phyloP scores from a whole-genome alignment of 441 rosid species.

The Eruca vesicaria region DNA sequence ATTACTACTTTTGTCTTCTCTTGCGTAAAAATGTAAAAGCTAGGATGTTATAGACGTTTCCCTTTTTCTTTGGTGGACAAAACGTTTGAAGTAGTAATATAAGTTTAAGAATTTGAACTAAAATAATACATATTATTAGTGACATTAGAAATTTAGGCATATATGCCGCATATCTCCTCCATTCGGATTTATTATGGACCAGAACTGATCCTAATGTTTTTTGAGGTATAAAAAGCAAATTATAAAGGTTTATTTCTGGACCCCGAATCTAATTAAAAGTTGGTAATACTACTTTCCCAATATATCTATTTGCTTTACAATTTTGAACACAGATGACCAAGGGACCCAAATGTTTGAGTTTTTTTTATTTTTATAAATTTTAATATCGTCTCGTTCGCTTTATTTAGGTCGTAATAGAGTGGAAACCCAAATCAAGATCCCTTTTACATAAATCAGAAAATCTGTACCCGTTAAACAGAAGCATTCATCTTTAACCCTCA shows the following conservation, averaged over 20 bases:
- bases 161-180: no score
- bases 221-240: not conserved
- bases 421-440: not conserved
- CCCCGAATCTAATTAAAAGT: not conserved
- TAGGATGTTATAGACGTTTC: slow-evolving; percentile 9
- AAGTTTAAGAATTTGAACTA: not conserved
- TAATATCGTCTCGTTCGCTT: not conserved
- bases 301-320: not conserved
- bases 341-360: not conserved
- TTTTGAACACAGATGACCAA: not conserved
- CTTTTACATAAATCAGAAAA: not conserved
- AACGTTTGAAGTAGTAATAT: not conserved
- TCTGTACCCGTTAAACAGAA: not conserved
- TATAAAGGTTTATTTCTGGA: not conserved
- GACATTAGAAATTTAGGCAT: not conserved
- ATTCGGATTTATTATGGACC: slow-evolving; percentile 1
- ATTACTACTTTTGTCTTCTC: slow-evolving; percentile 31
- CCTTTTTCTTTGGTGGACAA: slow-evolving; percentile 4
- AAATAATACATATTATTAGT: not conserved
- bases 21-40: slow-evolving; percentile 15
- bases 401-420: not conserved
- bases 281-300: not conserved
- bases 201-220: not conserved
- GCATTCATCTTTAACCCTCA: slow-evolving; percentile 14
- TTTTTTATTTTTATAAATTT: not conserved